These are phyloP conservation scores for Phylloporus arenicola DNA, from an alignment of 768 basidiomycete species.

Conservation along the genomic window DNA sequence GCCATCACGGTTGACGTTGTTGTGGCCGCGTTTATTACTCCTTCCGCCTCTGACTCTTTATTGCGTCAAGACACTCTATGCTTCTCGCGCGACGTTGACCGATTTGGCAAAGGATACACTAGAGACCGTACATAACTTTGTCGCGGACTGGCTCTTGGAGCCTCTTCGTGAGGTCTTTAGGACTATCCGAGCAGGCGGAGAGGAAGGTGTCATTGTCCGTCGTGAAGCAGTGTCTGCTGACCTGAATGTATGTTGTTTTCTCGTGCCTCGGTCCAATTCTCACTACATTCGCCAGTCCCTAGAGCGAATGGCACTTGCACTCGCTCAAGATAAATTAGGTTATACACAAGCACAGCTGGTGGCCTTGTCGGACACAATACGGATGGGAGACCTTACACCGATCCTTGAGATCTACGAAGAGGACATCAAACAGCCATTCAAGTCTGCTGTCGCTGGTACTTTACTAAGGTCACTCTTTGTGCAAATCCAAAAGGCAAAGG, in stretches of 20 bases:
- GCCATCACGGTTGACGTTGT: slow-evolving; percentile 59
- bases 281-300: slow-evolving; percentile 54
- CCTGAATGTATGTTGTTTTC: slow-evolving; percentile 52
- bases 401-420: slow-evolving; percentile 86
- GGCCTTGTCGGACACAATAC: slow-evolving; percentile 58
- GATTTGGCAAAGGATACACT: slow-evolving; percentile 54
- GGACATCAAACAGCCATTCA: slow-evolving; percentile 84
- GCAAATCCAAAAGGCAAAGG: slow-evolving; percentile 95
- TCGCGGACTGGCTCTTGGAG: slow-evolving; percentile 79
- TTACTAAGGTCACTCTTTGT: slow-evolving; percentile 82
- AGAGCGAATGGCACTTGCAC: slow-evolving; percentile 84
- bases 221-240: slow-evolving; percentile 82
- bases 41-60: slow-evolving; percentile 65
- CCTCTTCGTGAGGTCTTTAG: slow-evolving; percentile 77
- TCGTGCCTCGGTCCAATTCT: neutral
- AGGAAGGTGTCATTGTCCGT: slow-evolving; percentile 68
- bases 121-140: slow-evolving; percentile 67
- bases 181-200: slow-evolving; percentile 79
- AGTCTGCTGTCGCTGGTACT: slow-evolving; percentile 73
- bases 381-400: slow-evolving; percentile 78
- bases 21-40: slow-evolving; percentile 81
- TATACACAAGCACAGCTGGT: slow-evolving; percentile 62
- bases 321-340: slow-evolving; percentile 75
- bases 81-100: slow-evolving; percentile 52
- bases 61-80: slow-evolving; percentile 45